A percentile compares a stretch with the other conserved stretches of the same genome.
phyloP scores from a whole-genome alignment of 345 rosid species.

The Excoecaria agallocha region DNA sequence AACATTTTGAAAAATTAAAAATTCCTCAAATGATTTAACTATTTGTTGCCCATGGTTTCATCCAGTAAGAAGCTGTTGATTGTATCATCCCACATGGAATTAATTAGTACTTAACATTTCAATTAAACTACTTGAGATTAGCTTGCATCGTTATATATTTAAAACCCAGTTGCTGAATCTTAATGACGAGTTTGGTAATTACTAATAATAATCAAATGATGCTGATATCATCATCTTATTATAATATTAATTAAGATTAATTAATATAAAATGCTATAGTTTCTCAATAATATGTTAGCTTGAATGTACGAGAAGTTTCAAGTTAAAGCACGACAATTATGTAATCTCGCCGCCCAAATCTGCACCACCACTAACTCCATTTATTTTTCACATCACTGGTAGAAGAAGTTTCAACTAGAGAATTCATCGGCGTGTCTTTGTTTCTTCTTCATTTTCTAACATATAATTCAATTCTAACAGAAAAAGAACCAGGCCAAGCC shows the following conservation, averaged over 20 bases:
- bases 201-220: background rate
- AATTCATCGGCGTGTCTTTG: background rate
- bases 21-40: too few species aligned
- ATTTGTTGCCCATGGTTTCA: too few species aligned
- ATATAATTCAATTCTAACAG: too few species aligned
- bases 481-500: background rate
- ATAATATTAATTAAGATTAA: too few species aligned
- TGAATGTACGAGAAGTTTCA: too few species aligned
- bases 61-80: background rate
- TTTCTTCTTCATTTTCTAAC: background rate
- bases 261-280: too few species aligned
- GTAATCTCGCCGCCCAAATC: constrained; percentile 28
- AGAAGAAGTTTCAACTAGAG: constrained; percentile 2
- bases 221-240: background rate
- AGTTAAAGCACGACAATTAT: background rate
- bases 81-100: background rate
- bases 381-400: too few species aligned
- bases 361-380: constrained; percentile 21
- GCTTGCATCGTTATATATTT: background rate
- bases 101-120: background rate
- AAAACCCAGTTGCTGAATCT: background rate
- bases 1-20: too few species aligned
- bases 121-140: background rate
- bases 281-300: background rate
- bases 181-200: background rate